Evolutionary conservation across 257 asterid genomes (phyloP).

Genomic region (Gardenia jasminoides): DNA sequence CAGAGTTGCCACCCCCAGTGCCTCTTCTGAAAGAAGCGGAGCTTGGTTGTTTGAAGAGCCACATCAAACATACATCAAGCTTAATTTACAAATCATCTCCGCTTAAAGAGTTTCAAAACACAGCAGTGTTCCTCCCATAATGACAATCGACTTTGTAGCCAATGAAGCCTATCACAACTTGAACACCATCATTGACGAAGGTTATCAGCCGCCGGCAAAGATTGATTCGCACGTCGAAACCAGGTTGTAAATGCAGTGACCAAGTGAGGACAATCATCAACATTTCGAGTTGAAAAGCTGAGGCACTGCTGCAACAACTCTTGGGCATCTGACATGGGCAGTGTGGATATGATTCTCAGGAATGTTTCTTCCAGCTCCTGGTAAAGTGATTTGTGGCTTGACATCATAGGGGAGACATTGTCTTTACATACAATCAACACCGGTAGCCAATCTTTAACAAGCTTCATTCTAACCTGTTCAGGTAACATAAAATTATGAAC

Average conservation of each 20-base stretch:
- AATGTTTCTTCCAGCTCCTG: constrained; percentile 81
- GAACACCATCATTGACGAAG: background rate
- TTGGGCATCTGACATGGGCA: constrained; percentile 71
- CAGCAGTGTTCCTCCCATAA: background rate
- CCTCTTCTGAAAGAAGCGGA: background rate
- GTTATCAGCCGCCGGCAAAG: constrained; percentile 27
- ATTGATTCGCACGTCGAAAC: constrained; percentile 84
- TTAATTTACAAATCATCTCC: background rate
- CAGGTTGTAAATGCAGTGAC: constrained; percentile 83
- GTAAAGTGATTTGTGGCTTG: constrained; percentile 51
- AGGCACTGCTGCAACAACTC: constrained; percentile 81
- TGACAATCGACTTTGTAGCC: background rate
- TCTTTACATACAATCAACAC: constrained; percentile 81
- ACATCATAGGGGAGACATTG: constrained; percentile 43
- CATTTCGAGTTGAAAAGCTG: constrained; percentile 79
- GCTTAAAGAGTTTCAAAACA: background rate
- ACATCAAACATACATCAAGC: background rate
- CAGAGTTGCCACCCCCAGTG: background rate
- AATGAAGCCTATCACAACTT: background rate
- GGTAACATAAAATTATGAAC: constrained; percentile 7
- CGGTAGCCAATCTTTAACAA: constrained; percentile 90
- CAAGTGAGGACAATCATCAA: constrained; percentile 90
- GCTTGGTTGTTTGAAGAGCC: background rate
- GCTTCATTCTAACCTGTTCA: constrained; percentile 75
- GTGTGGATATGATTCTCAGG: constrained; percentile 81